Percentiles rank a stretch among this genome's conserved stretches.
Conservation (phyloP, 2,329 filamentous ascomycete genomes). For the Exserohilum rostratum region DNA sequence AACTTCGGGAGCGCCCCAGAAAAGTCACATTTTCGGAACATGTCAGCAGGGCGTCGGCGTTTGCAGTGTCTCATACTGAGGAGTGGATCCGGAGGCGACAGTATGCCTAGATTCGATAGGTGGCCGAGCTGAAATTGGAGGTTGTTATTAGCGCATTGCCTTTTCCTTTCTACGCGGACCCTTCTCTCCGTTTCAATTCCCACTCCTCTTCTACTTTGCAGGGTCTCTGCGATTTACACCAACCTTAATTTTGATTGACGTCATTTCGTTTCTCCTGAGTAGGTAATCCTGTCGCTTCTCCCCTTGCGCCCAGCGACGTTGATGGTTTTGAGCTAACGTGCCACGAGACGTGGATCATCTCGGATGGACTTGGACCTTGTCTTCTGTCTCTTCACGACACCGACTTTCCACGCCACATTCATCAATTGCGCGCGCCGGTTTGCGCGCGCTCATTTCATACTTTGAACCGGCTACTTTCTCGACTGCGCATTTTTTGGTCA, state of each 20-base stretch:
- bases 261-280: constrained; percentile 18
- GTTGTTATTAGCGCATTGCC: constrained; percentile 37
- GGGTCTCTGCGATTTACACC: constrained; percentile 26
- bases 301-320: constrained; percentile 18
- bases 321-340: constrained; percentile 36
- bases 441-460: constrained; percentile 18
- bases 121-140: constrained; percentile 49
- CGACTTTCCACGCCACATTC: constrained; percentile 27
- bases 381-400: constrained; percentile 42
- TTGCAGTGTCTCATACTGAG: neutral
- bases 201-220: constrained; percentile 20
- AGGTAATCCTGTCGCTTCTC: constrained; percentile 17
- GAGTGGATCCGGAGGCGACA: constrained; percentile 26
- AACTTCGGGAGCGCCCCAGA: neutral
- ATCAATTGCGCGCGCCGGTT: constrained; percentile 29
- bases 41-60: neutral
- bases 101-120: constrained; percentile 36
- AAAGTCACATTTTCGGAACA: neutral
- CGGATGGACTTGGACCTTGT: constrained; percentile 40
- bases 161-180: constrained; percentile 35
- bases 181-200: constrained; percentile 35
- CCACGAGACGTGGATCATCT: constrained; percentile 44
- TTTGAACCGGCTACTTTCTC: constrained; percentile 11
- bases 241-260: constrained; percentile 13
- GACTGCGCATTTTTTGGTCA: constrained; percentile 15